Evolutionary conservation across 805 yeast species (phyloP).

Genomic region (Yarrowia hollandica): DNA sequence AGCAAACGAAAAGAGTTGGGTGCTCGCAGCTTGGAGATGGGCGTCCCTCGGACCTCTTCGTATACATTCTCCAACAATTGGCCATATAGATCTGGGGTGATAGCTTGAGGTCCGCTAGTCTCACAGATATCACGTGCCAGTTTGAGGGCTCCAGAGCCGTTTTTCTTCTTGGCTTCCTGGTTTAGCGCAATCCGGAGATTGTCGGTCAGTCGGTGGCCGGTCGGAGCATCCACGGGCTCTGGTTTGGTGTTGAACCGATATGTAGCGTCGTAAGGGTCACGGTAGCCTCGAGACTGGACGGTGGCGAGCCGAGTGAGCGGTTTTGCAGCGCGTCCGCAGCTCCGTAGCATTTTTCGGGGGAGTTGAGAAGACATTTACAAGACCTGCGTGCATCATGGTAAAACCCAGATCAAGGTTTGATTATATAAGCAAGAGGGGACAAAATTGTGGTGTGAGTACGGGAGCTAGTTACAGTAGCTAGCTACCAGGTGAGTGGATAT

Average conservation of each 20-base stretch:
- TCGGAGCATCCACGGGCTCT: neutral
- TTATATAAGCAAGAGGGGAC: neutral
- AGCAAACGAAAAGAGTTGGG: neutral
- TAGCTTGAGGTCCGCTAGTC: neutral
- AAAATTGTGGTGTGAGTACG: neutral
- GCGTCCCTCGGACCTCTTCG: neutral
- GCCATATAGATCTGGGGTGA: neutral
- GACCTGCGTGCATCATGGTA: neutral
- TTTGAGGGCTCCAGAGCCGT: neutral
- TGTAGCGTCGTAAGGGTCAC: neutral
- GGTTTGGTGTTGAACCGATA: neutral
- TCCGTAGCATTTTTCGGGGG: constrained; percentile 19
- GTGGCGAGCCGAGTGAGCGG: neutral
- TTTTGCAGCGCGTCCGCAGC: constrained; percentile 4
- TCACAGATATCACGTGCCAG: neutral
- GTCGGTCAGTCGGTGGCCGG: neutral
- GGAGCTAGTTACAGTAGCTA: too few species aligned
- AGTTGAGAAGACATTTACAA: neutral
- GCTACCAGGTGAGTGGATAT: too few species aligned
- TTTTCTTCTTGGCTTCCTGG: neutral
- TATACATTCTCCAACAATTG: neutral
- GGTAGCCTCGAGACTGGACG: neutral
- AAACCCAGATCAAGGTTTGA: constrained; percentile 2
- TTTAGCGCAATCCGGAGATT: neutral
- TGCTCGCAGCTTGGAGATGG: neutral